Base-by-base conservation (phyloP, 306 rosid genomes). In the Dalbergia cochinchinensis region DNA sequence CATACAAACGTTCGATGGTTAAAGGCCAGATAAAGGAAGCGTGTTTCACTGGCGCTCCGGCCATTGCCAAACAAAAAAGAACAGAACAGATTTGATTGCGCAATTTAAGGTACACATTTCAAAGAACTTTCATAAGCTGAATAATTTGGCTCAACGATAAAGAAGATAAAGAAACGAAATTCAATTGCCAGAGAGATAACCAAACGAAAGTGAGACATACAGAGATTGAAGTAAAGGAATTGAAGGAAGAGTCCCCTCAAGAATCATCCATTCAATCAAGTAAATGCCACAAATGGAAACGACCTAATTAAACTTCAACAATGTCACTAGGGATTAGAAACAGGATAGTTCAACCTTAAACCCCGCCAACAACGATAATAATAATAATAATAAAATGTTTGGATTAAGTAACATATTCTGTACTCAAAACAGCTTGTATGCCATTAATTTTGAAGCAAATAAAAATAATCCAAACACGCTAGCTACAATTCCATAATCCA, bases 221-320 rank as follows among this genome's bases (percentile, higher is more conserved):
- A 69, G 26, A 65, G 45, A 73, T 75, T 81, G 75, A 81, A 74
- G 48, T 82, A 84, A 73, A 71, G 69, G 73, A 64, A 78, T 10
- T 42, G 3, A 37, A 42, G 79, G n/a, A 69, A 59, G 0, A 4
- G 8, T 11, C 83, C 67, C 47, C 18, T 18, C 39, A 60, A 35
- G 33, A 70, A 64, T 60, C 79, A 78, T 64, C 33, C 72, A 11
- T 64, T 82, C 77, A 65, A 78, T 71, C 78, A 14, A 4, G 19
- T 41, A 65, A 76, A 70, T 57, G 80, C 77, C 73, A 59, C 41
- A 60, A 60, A 60, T 7, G 37, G 15, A 76, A 58, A 53, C 18
- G 8, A 34, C 16, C 82, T 58, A 41, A 50, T 71, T 58, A 18
- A 51, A 48, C 26, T 33, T 18, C 33, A 51, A 71, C 10, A 37